Conservation (phyloP, 495 filamentous ascomycete genomes). For the Penicillium malachiteum region DNA sequence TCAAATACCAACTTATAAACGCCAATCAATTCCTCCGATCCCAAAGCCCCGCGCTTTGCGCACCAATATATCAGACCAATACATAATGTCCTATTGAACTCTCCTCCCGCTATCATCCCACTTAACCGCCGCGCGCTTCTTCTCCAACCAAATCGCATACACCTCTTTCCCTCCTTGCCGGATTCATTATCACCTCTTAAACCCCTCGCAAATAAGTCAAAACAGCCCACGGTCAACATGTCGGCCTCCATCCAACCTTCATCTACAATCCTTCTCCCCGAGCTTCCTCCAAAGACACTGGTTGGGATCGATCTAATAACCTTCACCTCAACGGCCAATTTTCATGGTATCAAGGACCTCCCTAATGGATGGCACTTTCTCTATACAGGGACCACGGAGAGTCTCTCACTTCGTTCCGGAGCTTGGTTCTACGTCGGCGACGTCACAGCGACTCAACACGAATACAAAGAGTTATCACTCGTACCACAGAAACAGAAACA, state of each 20-base stretch:
- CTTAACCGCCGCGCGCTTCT: too few species aligned
- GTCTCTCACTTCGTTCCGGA: slow-evolving; percentile 57
- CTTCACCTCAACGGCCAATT: slow-evolving; percentile 53
- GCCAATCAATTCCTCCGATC: too few species aligned
- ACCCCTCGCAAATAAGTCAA: not conserved
- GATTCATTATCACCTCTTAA: not conserved
- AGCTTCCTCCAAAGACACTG: slow-evolving; percentile 49
- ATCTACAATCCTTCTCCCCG: slow-evolving; percentile 46
- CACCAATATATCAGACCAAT: too few species aligned
- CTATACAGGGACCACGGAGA: slow-evolving; percentile 56
- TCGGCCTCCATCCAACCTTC: slow-evolving; percentile 31
- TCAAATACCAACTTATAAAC: too few species aligned
- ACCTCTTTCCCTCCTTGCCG: too few species aligned
- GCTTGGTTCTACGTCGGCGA: slow-evolving; percentile 59
- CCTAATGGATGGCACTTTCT: slow-evolving; percentile 61
- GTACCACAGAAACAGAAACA: slow-evolving; percentile 6
- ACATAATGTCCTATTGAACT: too few species aligned
- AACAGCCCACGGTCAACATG: not conserved
- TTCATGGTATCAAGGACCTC: slow-evolving; percentile 60
- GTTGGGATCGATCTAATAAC: slow-evolving; percentile 55
- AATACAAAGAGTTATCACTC: slow-evolving; percentile 14
- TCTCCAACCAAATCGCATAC: too few species aligned
- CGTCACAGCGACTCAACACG: slow-evolving; percentile 14
- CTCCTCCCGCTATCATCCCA: too few species aligned
- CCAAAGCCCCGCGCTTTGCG: too few species aligned